Base-by-base conservation (phyloP, 1,139 yeast genomes). In the Debaryomycetaceae sp. region DNA sequence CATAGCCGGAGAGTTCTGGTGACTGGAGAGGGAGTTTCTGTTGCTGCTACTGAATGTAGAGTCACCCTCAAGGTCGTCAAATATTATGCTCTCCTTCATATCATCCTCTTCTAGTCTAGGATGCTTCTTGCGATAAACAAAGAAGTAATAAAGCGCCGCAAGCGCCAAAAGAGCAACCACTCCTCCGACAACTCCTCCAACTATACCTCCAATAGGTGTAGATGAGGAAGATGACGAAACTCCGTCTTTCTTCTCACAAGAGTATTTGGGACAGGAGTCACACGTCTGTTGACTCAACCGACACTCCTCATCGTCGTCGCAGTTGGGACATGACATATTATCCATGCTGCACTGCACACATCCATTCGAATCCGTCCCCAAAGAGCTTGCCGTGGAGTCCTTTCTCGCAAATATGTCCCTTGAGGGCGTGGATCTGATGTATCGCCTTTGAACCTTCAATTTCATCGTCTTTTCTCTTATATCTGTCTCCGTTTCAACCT, bases 131-230 rank as follows among this genome's bases (percentile, higher is more conserved):
- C 48, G 52, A 62, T 53, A 58, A 17, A 51, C 67, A 46, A 39
- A 68, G 47, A 48, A 61, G 64, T 55, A 71, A 47, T 62, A 71
- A 38, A 63, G 45, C 9, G 69, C 49, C 3, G 66, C 67, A 3
- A 72, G 34, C 0, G 67, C 42, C 0, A 67, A 60, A 2, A 77
- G 17, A 2, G 75, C 52, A 3, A 65, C 70, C 3, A 72, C 61
- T 6, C 78, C 79, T 8, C 83, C 86, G 2, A 77, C 69, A 2
- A 79, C 79, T 19, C 87, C 87, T 5, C 87, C 89, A 0, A 80
- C 79, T 2, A 82, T 75, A 2, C 80, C 86, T 15, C 87, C 87
- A 9, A 65, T 51, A 3, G 66, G 63, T 6, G 59, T 49, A 8
- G 45, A 39, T 11, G 30, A 13, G 5, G 30, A 7, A 5, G 44